Percentiles rank a stretch among this genome's conserved stretches.
Conservation (phyloP, 192 early-diverging fungal genomes). For the Coemansia umbellata region DNA sequence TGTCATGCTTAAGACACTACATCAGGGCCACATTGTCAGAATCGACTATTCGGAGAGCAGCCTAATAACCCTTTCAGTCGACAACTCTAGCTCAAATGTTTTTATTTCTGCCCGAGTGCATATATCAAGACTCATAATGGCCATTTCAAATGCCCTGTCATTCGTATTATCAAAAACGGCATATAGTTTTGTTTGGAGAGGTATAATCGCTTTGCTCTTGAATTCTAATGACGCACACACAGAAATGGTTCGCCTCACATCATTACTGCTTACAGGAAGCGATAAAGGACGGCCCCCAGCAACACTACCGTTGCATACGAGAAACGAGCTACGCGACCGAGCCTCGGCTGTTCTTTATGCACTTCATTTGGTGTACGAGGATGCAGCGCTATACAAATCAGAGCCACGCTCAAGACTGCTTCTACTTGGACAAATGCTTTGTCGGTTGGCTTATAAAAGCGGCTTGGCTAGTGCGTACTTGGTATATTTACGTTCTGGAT, state of each 20-base stretch:
- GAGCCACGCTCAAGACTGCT: constrained; percentile 13
- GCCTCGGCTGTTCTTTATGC: constrained; percentile 30
- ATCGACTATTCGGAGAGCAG: constrained; percentile 10
- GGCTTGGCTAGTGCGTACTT: background rate
- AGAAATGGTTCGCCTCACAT: constrained; percentile 14
- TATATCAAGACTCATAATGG: constrained; percentile 12
- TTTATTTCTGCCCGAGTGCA: constrained; percentile 4
- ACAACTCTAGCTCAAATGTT: background rate
- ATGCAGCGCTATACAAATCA: constrained; percentile 17
- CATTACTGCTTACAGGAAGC: constrained; percentile 18
- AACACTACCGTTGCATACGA: constrained; percentile 11
- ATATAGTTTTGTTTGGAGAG: constrained; percentile 15
- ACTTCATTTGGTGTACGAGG: constrained; percentile 37
- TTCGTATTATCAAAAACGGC: constrained; percentile 20
- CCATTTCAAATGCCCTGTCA: constrained; percentile 20
- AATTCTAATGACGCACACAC: background rate
- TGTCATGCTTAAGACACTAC: background rate
- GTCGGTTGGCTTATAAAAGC: constrained; percentile 12
- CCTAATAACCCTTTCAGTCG: background rate
- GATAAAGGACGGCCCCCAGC: constrained; percentile 6
- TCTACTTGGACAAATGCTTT: constrained; percentile 14
- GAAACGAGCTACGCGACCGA: constrained; percentile 24
- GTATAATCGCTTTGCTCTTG: constrained; percentile 6
- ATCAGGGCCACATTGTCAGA: background rate
- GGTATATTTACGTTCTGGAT: constrained; percentile 1